Evolutionary conservation across 257 asterid genomes (phyloP), one percentile per base, ranked within the genome.

Genomic region (Asclepias syriaca): DNA sequence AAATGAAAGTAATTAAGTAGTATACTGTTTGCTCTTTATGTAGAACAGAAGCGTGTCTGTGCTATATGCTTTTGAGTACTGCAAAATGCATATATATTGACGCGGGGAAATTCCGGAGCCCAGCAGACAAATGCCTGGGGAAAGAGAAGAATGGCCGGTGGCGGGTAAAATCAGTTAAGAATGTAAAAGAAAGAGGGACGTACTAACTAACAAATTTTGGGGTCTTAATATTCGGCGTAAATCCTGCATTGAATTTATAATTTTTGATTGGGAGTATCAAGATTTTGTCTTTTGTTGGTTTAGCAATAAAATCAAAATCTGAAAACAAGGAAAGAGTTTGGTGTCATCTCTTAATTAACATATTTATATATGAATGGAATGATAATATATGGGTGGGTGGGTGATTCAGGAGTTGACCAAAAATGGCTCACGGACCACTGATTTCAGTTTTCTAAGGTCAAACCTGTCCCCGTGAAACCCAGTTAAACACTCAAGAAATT

Each of bases 111-210:
- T 19, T 24, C 29, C 21, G 53, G 34, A 29, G 8, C 10, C 6
- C 16, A 5, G 10, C 74, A 65, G 60, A 73, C 74, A 78, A 66
- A 32, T 48, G 46, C 72, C 45, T 68, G 9, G 78, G 66, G 72
- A 61, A 60, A 32, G n/a, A 46, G 19, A 43, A 49, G 11, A 9
- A 21, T 18, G 46, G 70, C 22, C 22, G 75, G 69, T 72, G 70
- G 59, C 72, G 74, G 80, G 83, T 79, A 68, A 68, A 53, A 50
- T 72, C 73, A 64, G 78, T 68, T 76, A 56, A 60, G 24, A 29
- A 27, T 10, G 27, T 19, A 3, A 53, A 53, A 13, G 55, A 50
- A 16, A 6, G 57, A 5, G 57, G 7, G 39, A 34, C 39, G 39
- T 34, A 34, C 39, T 34, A 63, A 55, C 69, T 34, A 74, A 78